These are phyloP conservation scores for Fraxinus excelsior DNA, from an alignment of 257 asterid species.

Conservation along the genomic window DNA sequence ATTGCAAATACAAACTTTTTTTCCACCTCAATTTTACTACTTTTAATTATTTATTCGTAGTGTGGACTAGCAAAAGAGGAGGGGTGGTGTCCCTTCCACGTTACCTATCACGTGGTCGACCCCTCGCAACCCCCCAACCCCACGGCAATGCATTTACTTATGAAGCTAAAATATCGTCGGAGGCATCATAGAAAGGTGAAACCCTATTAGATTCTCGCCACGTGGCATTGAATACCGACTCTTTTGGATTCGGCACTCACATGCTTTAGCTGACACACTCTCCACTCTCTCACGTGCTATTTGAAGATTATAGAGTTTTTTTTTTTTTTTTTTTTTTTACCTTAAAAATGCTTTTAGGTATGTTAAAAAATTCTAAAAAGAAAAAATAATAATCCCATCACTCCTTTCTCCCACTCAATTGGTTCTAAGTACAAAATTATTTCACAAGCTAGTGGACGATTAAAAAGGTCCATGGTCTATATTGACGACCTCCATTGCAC, in stretches of 20 bases:
- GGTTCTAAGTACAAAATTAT: too few relatives aligned
- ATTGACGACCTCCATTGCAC: too few relatives aligned
- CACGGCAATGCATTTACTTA: slow-evolving; percentile 17
- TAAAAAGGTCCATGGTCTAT: too few relatives aligned
- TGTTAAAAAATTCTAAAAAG: too few relatives aligned
- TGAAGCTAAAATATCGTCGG: slow-evolving; percentile 25
- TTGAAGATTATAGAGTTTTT: slow-evolving; percentile 8
- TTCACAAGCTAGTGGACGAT: too few relatives aligned
- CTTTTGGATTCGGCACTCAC: slow-evolving; percentile 37
- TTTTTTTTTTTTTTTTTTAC: too few relatives aligned
- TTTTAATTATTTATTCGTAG: too few relatives aligned
- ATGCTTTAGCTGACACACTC: slow-evolving; percentile 38
- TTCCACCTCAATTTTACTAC: not conserved
- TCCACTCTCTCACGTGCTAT: slow-evolving; percentile 37
- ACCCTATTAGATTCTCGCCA: slow-evolving; percentile 26
- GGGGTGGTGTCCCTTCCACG: slow-evolving; percentile 27
- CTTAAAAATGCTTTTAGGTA: too few relatives aligned
- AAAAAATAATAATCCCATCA: too few relatives aligned
- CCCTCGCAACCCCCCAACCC: too few relatives aligned
- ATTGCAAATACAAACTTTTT: too few relatives aligned
- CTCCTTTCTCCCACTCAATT: too few relatives aligned
- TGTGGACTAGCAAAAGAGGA: not conserved
- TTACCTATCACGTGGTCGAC: slow-evolving; percentile 33
- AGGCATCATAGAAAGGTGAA: slow-evolving; percentile 19
- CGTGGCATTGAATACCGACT: slow-evolving; percentile 44